Base-by-base conservation (phyloP, 192 early-diverging fungal genomes). In the Oehlia diaphana region DNA sequence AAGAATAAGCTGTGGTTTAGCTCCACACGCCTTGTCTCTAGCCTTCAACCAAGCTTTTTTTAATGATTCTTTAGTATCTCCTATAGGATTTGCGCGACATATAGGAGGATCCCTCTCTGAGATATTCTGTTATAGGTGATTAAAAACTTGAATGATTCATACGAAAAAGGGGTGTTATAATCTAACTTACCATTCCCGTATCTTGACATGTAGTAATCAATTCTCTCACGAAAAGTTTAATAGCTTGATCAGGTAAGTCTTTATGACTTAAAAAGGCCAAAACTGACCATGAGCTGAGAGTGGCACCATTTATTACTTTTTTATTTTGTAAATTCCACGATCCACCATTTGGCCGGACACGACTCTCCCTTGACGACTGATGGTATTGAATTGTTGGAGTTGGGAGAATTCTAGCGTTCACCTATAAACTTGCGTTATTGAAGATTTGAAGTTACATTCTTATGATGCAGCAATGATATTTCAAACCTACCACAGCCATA, bases 291-390 rank as follows among this genome's bases (percentile, higher is more conserved):
- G 91, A 92, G 21, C 88, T 85, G 33, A 97, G 89, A 16, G 88
- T 90, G 2, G 89, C 91, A 35, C 95, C 95, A 6, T 90, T 85
- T 6, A 90, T 86, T 9, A 98, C 93, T 75, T 89, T 90, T 84
- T 93, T 93, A 79, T 93, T 93, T 67, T 89, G 89, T 75, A 98
- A 86, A 77, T 95, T 95, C 95, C 96, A 96, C 14, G 92, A 90
- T 28, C 97, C 96, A 78, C 86, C 88, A 9, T 84, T 82, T 5
- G 93, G 92, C 44, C 81, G 72, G 71, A 93, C 79, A 9, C 76
- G 76, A 28, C 84, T 72, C 1, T 86, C 82, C 10, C 86, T 86
- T 37, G 90, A 90, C 0, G 65, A 72, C 12, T 66, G 35, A 16
- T 86, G 83, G 49, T 93, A 97, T 3, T 84, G 86, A 77, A 98